These are phyloP conservation scores for Plectosphaerella cucumerina DNA, from an alignment of 2,329 filamentous ascomycete species.

Conservation along the genomic window DNA sequence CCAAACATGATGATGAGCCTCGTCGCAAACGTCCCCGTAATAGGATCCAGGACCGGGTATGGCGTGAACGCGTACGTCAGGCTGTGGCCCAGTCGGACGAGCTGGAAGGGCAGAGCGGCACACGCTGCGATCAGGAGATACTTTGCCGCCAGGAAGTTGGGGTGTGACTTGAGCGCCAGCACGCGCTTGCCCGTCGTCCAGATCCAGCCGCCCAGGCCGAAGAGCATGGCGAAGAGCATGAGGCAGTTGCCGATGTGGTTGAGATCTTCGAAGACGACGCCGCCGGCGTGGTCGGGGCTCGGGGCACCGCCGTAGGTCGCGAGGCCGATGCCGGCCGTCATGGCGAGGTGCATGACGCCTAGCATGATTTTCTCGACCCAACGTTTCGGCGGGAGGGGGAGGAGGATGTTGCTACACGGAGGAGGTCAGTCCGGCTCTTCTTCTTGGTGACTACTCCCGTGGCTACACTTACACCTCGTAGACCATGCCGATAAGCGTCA, in stretches of 20 bases:
- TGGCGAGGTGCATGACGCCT: slow-evolving; percentile 16
- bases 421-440: not conserved
- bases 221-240: slow-evolving; percentile 14
- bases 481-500: slow-evolving; percentile 19
- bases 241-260: slow-evolving; percentile 16
- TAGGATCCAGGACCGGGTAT: slow-evolving; percentile 13
- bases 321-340: slow-evolving; percentile 15
- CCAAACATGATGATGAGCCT: slow-evolving; percentile 16
- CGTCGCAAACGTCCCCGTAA: slow-evolving; percentile 16
- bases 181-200: slow-evolving; percentile 15
- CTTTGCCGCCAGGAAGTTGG: slow-evolving; percentile 9
- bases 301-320: slow-evolving; percentile 15
- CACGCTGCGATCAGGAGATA: slow-evolving; percentile 11
- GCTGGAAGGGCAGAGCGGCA: slow-evolving; percentile 15
- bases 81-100: slow-evolving; percentile 15
- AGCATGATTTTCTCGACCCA: slow-evolving; percentile 17
- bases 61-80: slow-evolving; percentile 17
- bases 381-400: slow-evolving; percentile 11
- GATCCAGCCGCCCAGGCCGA: slow-evolving; percentile 15
- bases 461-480: slow-evolving; percentile 19
- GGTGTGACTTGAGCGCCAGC: slow-evolving; percentile 4
- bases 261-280: slow-evolving; percentile 10
- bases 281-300: slow-evolving; percentile 2
- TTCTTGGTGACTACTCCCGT: not conserved
- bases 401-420: slow-evolving; percentile 13